Base-by-base conservation (phyloP, 805 yeast species). In the Ogataea trehaloabstinens region DNA sequence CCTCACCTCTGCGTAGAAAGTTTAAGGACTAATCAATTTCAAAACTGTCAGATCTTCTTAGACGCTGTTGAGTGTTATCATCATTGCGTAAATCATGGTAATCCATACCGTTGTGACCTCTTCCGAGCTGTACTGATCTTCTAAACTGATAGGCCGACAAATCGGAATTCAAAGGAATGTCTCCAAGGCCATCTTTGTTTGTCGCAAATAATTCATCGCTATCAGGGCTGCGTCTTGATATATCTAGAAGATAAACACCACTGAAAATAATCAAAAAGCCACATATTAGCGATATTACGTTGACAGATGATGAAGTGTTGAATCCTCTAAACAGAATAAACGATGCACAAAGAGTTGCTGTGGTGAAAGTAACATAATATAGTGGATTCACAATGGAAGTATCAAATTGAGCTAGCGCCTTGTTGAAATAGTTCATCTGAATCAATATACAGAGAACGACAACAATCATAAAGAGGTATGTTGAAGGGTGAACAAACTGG, bases 371-470 rank as follows among this genome's bases (percentile, higher is more conserved):
- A 38, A 88, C 96, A 56, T 89, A 88, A 66, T 88, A 88, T 44
- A 88, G 69, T 22, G 96, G 96, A 61, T 88, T 88, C 40, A 88
- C 96, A 51, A 88, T 85, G 0, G 95, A 85, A 5, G 96, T 88
- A 60, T 89, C 96, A 54, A 88, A 88, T 61, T 86, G 95, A 52
- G 90, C 96, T 56, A 88, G 71, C 0, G 96, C 96, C 68, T 86
- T 89, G 72, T 88, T 88, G 71, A 88, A 86, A 60, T 85, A 88
- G 67, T 86, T 88, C 96, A 88, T 88, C 64, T 88, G 96, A 5
- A 95, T 86, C 53, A 85, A 54, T 50, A 88, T 89, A 64, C 96
- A 88, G 29, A 83, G 73, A 6, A 70, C 85, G 41, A 88, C 95
- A 18, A 86, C 89, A 21, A 75, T 49, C 24, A 86, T 74, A 70